These are phyloP conservation scores for Stipa capillata DNA, from an alignment of 176 grass and related monocot genomes.

Conservation along the genomic window DNA sequence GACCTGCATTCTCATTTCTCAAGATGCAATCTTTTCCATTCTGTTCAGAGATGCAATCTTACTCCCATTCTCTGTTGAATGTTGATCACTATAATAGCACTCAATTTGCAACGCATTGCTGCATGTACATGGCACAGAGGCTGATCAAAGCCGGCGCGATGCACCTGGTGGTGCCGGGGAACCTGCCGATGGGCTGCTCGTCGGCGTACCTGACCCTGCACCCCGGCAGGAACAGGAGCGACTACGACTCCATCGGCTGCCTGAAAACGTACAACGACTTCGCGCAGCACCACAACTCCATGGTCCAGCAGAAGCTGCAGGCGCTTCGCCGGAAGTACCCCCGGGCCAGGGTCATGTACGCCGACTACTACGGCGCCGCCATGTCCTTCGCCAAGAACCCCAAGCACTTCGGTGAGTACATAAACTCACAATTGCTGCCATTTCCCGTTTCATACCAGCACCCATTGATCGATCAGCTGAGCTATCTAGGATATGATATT, in stretches of 20 bases:
- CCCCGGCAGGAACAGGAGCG: slow-evolving; percentile 31
- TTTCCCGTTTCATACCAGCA: not conserved
- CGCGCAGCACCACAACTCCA: slow-evolving; percentile 67
- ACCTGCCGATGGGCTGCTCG: slow-evolving; percentile 83
- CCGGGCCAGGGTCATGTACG: slow-evolving; percentile 57
- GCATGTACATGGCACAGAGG: slow-evolving; percentile 26
- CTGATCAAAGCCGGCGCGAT: slow-evolving; percentile 58
- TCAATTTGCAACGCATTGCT: not conserved
- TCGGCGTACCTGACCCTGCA: slow-evolving; percentile 72
- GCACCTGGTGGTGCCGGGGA: slow-evolving; percentile 82
- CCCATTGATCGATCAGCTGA: not conserved
- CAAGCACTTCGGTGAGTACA: slow-evolving; percentile 65
- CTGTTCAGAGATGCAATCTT: not conserved
- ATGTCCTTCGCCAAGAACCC: slow-evolving; percentile 67
- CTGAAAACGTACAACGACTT: slow-evolving; percentile 66
- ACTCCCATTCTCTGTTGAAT: not conserved
- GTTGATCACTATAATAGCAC: not conserved
- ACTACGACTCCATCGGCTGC: slow-evolving; percentile 63
- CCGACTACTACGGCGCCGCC: slow-evolving; percentile 81
- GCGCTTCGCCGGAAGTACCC: slow-evolving; percentile 52
- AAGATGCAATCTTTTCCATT: not conserved
- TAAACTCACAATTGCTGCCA: not conserved
- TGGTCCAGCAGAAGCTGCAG: slow-evolving; percentile 50
- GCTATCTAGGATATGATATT: not conserved
- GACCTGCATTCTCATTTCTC: not conserved